Evolutionary conservation across 352 stramenopile genomes (phyloP), one percentile per base, ranked within the genome.

Genomic region (Phytophthora boehmeriae): DNA sequence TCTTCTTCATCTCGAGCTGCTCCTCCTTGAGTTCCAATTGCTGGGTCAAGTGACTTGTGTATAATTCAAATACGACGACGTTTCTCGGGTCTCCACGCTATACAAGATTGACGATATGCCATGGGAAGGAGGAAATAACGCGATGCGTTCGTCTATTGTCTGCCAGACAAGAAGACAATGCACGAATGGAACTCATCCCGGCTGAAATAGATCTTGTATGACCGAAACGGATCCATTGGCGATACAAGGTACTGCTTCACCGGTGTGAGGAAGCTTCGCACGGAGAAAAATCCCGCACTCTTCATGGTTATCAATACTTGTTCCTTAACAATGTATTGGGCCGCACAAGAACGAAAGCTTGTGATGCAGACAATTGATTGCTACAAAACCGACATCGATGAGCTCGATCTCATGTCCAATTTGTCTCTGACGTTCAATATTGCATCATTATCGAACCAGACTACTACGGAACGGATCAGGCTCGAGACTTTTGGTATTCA

Each of bases 281-380:
- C 22, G 16, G 14, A 44, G 38, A 44, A 44, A 16, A 44, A 44
- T 44, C 38, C 14, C 38, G 38, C 38, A 44, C 34, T 39, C 34
- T 4, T 39, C 4, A n/a, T n/a, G 34, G 34, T 39, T 39, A 13
- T 39, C 34, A 39, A n/a, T 39, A 3, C 25, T 30, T 30, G 25
- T 30, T 30, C 25, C 25, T 30, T 6, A 39, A 39, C 34, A 9
- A 9, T 9, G 14, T 39, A 16, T 39, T 39, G 4, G n/a, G 3
- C 2, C 14, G 8, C 8, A 39, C 14, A 9, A n/a, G 34, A 39
- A 39, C 14, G 34, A 11, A 39, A 39, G 4, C 34, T 16, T n/a
- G 14, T 39, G 34, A 17, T 17, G 13, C 8, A 44, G 38, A 44
- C 4, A 11, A 30, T 22, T 16, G 4, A 16, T 17, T 8, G 19